phyloP scores from a whole-genome alignment of 2,329 filamentous ascomycete genomes.

The Sporothrix mexicana region DNA sequence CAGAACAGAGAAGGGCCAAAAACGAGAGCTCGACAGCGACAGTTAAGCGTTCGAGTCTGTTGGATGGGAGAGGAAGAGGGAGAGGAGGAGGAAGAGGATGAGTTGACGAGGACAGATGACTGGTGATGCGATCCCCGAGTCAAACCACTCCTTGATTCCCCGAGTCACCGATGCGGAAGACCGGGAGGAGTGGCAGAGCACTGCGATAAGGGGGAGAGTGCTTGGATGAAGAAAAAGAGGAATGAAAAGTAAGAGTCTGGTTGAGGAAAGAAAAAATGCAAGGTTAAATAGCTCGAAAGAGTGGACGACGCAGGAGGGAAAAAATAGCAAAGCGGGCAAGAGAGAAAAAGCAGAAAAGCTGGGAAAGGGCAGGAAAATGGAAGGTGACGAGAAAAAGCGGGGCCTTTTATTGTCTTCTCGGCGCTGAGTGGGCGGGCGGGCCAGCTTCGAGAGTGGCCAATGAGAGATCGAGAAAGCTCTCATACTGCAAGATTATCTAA shows the following conservation, averaged over 20 bases:
- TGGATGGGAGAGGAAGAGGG: neutral
- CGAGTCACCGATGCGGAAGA: constrained; percentile 2
- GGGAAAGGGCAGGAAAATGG: constrained; percentile 26
- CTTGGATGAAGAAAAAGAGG: constrained; percentile 9
- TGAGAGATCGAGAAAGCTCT: constrained; percentile 12
- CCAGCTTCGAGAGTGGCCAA: neutral
- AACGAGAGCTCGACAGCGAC: constrained; percentile 30
- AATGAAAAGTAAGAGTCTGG: neutral
- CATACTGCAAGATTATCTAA: constrained; percentile 17
- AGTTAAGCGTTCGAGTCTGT: constrained; percentile 32
- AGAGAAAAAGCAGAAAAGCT: constrained; percentile 12
- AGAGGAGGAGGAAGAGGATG: too few relatives aligned
- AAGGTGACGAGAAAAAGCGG: constrained; percentile 27
- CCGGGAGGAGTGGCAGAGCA: constrained; percentile 21
- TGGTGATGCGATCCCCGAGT: constrained; percentile 14
- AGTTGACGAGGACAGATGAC: neutral
- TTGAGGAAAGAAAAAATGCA: constrained; percentile 23
- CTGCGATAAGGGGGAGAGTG: neutral
- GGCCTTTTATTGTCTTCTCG: neutral
- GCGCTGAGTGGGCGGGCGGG: constrained; percentile 27
- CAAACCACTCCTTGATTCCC: constrained; percentile 30
- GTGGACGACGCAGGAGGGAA: constrained; percentile 30
- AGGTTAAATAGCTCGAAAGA: constrained; percentile 20
- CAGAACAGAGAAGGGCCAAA: neutral
- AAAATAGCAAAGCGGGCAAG: constrained; percentile 29